Conservation (phyloP, 208 protist species). For the Trypanosoma avium region DNA sequence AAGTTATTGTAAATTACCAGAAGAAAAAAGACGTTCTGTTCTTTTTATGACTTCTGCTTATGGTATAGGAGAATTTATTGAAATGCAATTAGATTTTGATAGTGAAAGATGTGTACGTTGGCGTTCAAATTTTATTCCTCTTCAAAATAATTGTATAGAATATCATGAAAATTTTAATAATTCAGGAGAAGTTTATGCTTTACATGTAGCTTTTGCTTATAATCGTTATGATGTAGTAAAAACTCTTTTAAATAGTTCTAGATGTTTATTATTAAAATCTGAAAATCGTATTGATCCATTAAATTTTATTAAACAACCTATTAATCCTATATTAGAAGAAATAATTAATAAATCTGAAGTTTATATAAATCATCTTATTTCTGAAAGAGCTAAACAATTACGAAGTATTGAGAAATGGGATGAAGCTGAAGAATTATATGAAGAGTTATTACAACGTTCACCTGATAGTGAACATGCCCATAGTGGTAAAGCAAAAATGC, state of each 20-base stretch:
- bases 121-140: constrained; percentile 17
- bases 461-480: constrained; percentile 17
- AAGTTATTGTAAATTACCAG: constrained; percentile 33
- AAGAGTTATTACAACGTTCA: constrained; percentile 7
- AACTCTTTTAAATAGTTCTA: constrained; percentile 12
- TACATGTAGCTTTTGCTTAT: constrained; percentile 35
- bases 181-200: constrained; percentile 24
- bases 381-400: constrained; percentile 25
- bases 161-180: constrained; percentile 4
- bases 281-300: constrained; percentile 19
- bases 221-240: constrained; percentile 11
- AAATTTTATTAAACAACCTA: constrained; percentile 10
- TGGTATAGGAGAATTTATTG: constrained; percentile 37
- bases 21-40: constrained; percentile 19
- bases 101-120: constrained; percentile 5
- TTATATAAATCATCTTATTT: constrained; percentile 21
- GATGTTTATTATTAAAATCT: constrained; percentile 21
- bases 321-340: neutral
- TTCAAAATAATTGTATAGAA: neutral
- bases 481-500: constrained; percentile 21
- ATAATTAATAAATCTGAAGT: constrained; percentile 26
- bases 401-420: constrained; percentile 5
- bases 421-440: constrained; percentile 14
- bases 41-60: constrained; percentile 38
- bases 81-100: constrained; percentile 36